phyloP scores from a whole-genome alignment of 441 rosid genomes.

The Isatis lusitanica region DNA sequence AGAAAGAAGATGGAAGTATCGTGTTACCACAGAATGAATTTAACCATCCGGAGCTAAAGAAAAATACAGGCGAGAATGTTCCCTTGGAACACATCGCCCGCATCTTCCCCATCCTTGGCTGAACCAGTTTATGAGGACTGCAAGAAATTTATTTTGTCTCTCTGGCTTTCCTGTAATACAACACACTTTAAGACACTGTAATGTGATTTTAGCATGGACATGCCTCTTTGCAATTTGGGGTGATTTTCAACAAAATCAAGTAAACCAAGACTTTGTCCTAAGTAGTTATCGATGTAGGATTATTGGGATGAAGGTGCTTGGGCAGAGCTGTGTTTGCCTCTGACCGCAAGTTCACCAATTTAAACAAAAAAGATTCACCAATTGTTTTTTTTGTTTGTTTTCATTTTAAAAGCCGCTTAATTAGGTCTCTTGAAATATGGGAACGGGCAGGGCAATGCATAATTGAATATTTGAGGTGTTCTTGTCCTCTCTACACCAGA shows the following conservation, averaged over 20 bases:
- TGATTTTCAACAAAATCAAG: neutral
- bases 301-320: neutral
- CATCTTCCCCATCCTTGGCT: conserved; percentile 88
- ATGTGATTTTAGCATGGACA: neutral
- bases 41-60: conserved; percentile 91
- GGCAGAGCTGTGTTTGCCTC: too few relatives aligned
- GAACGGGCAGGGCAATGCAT: neutral
- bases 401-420: too few relatives aligned
- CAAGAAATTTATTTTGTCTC: neutral
- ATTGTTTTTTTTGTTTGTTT: too few relatives aligned
- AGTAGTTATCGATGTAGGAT: neutral
- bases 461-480: neutral
- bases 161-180: neutral
- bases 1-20: conserved; percentile 65
- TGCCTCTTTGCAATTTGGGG: conserved; percentile 1
- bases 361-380: neutral
- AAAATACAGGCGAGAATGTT: conserved; percentile 57
- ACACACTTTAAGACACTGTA: conserved; percentile 17
- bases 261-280: neutral
- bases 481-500: conserved; percentile 4
- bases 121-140: conserved; percentile 21
- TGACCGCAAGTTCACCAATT: neutral
- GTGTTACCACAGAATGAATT: conserved; percentile 67
- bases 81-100: conserved; percentile 86
- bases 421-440: neutral